These are phyloP conservation scores for Noccaea bulbosa DNA, from an alignment of 345 rosid species.

Conservation along the genomic window DNA sequence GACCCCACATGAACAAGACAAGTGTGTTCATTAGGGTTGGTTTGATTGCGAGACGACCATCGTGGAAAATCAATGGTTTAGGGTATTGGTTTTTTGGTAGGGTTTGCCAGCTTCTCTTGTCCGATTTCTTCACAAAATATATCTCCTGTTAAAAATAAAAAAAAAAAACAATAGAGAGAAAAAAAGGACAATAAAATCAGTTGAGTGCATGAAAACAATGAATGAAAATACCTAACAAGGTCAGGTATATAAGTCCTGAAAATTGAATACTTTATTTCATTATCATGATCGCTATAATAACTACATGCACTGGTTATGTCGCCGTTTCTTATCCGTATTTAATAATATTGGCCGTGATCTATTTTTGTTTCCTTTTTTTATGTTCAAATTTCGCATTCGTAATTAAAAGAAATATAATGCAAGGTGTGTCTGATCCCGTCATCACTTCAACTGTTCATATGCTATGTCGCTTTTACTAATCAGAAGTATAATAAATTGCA, in stretches of 20 bases:
- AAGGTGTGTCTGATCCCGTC: conserved; percentile 28
- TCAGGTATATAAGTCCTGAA: conserved; percentile 9
- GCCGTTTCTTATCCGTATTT: conserved; percentile 30
- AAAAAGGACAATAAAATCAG: conserved; percentile 21
- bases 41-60: conserved; percentile 73
- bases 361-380: background rate
- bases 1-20: conserved; percentile 71
- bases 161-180: background rate
- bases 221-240: conserved; percentile 36
- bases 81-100: conserved; percentile 57
- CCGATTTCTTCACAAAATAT: conserved; percentile 55
- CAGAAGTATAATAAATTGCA: background rate
- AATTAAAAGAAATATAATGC: background rate
- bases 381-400: conserved; percentile 8
- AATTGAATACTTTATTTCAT: conserved; percentile 25
- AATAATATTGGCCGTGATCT: conserved; percentile 26
- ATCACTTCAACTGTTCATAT: background rate
- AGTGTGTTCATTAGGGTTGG: conserved; percentile 59
- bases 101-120: conserved; percentile 60
- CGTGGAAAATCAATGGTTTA: conserved; percentile 75
- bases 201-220: conserved; percentile 7
- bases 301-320: conserved; percentile 27
- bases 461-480: conserved; percentile 14
- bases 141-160: conserved; percentile 48
- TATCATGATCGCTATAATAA: conserved; percentile 31